phyloP scores from a whole-genome alignment of 805 yeast genomes.

The Debaryomyces hansenii region DNA sequence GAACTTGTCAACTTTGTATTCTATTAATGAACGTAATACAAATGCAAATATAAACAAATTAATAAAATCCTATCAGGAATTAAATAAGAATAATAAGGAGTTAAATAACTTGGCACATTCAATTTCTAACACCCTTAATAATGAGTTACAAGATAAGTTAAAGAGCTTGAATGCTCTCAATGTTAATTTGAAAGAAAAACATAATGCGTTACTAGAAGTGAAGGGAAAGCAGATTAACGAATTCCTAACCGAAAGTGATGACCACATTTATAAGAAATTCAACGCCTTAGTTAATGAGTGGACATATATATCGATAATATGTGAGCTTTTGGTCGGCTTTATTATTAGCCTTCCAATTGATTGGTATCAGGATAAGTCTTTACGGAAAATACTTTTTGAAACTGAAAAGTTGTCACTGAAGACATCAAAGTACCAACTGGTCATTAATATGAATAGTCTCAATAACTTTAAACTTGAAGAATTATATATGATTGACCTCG shows the following conservation, averaged over 20 bases:
- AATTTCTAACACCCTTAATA: slow-evolving; percentile 5
- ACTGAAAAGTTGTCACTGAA: slow-evolving; percentile 24
- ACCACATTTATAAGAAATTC: slow-evolving; percentile 5
- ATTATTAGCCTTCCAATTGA: slow-evolving; percentile 32
- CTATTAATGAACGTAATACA: slow-evolving; percentile 11
- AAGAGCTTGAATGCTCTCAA: slow-evolving; percentile 9
- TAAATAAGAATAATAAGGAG: slow-evolving; percentile 2
- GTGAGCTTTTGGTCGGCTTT: slow-evolving; percentile 33
- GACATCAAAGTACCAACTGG: slow-evolving; percentile 16
- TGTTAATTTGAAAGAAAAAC: background rate
- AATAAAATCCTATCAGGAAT: slow-evolving; percentile 10
- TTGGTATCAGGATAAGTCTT: slow-evolving; percentile 34
- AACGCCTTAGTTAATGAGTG: slow-evolving; percentile 15
- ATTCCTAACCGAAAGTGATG: slow-evolving; percentile 7
- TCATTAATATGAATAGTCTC: slow-evolving; percentile 15
- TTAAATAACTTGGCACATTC: slow-evolving; percentile 3
- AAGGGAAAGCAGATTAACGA: slow-evolving; percentile 12
- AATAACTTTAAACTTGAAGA: slow-evolving; percentile 16
- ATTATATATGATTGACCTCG: slow-evolving; percentile 22
- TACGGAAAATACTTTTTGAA: slow-evolving; percentile 25
- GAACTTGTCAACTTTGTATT: slow-evolving; percentile 20
- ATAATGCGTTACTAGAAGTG: slow-evolving; percentile 11
- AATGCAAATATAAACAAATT: slow-evolving; percentile 8
- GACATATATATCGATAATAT: slow-evolving; percentile 18
- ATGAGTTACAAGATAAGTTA: slow-evolving; percentile 18